Conservation (phyloP, 805 yeast genomes). For the Metschnikowia hibisci region DNA sequence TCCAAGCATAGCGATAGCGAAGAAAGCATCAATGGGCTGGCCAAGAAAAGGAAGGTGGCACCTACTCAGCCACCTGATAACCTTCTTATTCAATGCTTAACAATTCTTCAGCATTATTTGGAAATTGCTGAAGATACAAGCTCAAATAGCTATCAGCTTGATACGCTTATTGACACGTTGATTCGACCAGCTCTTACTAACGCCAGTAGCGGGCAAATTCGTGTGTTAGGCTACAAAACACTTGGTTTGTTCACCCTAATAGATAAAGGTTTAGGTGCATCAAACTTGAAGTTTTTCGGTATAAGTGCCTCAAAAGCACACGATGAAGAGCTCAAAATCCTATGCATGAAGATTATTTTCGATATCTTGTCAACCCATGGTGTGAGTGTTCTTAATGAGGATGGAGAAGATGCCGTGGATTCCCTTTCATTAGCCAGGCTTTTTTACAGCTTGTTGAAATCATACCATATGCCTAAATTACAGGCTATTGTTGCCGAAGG, state of each 20-base stretch:
- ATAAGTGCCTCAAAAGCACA: slow-evolving; percentile 61
- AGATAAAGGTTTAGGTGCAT: slow-evolving; percentile 58
- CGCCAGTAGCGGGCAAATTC: slow-evolving; percentile 44
- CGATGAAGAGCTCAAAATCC: slow-evolving; percentile 55
- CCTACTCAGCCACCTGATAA: slow-evolving; percentile 43
- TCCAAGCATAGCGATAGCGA: slow-evolving; percentile 21
- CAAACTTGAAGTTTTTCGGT: slow-evolving; percentile 62
- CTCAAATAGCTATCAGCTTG: slow-evolving; percentile 59
- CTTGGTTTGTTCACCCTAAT: slow-evolving; percentile 77
- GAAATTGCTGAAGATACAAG: slow-evolving; percentile 64
- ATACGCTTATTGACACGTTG: slow-evolving; percentile 68
- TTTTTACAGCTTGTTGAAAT: slow-evolving; percentile 61
- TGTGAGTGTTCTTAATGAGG: slow-evolving; percentile 54
- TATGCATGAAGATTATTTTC: slow-evolving; percentile 65
- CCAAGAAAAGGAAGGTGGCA: slow-evolving; percentile 33
- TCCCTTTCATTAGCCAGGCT: slow-evolving; percentile 63
- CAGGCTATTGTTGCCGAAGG: slow-evolving; percentile 87
- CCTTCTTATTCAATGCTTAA: slow-evolving; percentile 57
- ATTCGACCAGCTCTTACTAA: slow-evolving; percentile 66
- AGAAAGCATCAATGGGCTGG: slow-evolving; percentile 28
- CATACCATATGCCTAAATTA: slow-evolving; percentile 53
- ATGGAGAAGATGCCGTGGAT: slow-evolving; percentile 52
- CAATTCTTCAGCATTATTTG: slow-evolving; percentile 64
- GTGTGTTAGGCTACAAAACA: slow-evolving; percentile 68
- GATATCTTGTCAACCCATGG: slow-evolving; percentile 83